Percentiles rank a stretch among this genome's conserved stretches.
Evolutionary conservation across 192 early-diverging fungal genomes (phyloP).

Genomic region (Powellomyces hirtus): DNA sequence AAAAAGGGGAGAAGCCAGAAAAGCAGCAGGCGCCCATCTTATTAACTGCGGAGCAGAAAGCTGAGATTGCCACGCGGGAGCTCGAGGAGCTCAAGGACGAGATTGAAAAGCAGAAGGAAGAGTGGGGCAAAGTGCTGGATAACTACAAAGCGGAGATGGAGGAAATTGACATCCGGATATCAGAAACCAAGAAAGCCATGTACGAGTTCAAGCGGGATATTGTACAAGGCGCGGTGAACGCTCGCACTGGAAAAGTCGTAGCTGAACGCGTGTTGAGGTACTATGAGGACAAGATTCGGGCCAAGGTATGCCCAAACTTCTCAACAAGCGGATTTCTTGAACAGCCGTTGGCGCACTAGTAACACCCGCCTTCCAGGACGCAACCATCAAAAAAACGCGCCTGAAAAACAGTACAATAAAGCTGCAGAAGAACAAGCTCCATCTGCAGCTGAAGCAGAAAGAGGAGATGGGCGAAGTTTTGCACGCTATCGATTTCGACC

Average conservation of each 20-base stretch:
- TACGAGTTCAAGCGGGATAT: slow-evolving; percentile 64
- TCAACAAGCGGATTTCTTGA: no score
- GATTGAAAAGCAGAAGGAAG: slow-evolving; percentile 59
- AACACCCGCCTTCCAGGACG: slow-evolving; percentile 41
- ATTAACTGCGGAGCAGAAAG: slow-evolving; percentile 57
- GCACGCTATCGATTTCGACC: slow-evolving; percentile 66
- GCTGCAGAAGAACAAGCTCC: slow-evolving; percentile 61
- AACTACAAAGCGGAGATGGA: slow-evolving; percentile 63
- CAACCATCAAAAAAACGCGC: slow-evolving; percentile 59
- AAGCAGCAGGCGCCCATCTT: slow-evolving; percentile 44
- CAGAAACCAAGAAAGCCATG: slow-evolving; percentile 54
- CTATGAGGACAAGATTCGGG: slow-evolving; percentile 59
- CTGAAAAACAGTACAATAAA: slow-evolving; percentile 62
- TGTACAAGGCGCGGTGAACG: slow-evolving; percentile 45
- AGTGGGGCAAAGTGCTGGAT: slow-evolving; percentile 58
- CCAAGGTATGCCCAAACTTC: slow-evolving; percentile 34
- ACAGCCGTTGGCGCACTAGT: no score
- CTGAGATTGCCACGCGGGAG: slow-evolving; percentile 60
- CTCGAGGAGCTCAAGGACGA: slow-evolving; percentile 61
- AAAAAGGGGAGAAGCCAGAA: slow-evolving; percentile 52
- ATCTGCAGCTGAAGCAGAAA: slow-evolving; percentile 64
- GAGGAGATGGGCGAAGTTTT: slow-evolving; percentile 69
- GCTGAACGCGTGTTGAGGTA: slow-evolving; percentile 55
- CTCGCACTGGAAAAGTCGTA: slow-evolving; percentile 54
- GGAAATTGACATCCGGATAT: slow-evolving; percentile 55